Conservation (phyloP, 116 monocot genomes). For the Iris pallida region DNA sequence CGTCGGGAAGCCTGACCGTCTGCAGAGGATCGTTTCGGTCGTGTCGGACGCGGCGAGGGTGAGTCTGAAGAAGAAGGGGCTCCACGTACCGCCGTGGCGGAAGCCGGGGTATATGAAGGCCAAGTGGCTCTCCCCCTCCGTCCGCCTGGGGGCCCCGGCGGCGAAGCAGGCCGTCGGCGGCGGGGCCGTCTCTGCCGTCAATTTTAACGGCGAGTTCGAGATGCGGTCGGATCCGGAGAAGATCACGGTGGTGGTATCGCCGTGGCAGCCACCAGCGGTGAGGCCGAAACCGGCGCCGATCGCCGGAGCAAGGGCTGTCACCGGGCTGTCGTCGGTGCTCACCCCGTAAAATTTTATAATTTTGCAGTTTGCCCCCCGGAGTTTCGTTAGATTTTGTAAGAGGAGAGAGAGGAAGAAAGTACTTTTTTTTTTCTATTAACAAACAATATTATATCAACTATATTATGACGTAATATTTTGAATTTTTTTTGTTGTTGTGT, state of each 20-base stretch:
- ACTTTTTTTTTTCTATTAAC: too few relatives aligned
- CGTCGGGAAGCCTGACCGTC: slow-evolving; percentile 64
- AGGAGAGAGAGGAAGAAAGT: too few relatives aligned
- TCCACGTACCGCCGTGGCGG: slow-evolving; percentile 90
- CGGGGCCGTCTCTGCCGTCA: not conserved
- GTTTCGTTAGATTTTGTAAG: too few relatives aligned
- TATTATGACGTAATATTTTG: too few relatives aligned
- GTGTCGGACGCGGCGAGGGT: slow-evolving; percentile 65
- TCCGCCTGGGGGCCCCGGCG: not conserved
- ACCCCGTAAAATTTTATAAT: not conserved
- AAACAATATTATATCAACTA: too few relatives aligned
- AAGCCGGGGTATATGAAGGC: slow-evolving; percentile 81
- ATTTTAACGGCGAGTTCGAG: not conserved
- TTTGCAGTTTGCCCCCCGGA: not conserved
- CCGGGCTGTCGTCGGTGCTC: slow-evolving; percentile 1
- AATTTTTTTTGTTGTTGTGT: too few relatives aligned
- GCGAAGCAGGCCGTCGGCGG: not conserved
- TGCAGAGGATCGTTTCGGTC: slow-evolving; percentile 59
- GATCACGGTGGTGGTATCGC: slow-evolving; percentile 8
- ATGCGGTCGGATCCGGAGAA: not conserved
- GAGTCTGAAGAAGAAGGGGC: slow-evolving; percentile 84
- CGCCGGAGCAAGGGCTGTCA: not conserved
- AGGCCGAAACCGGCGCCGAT: slow-evolving; percentile 9
- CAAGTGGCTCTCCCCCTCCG: slow-evolving; percentile 70
- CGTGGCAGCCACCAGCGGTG: slow-evolving; percentile 31